Conservation (phyloP, 2,329 filamentous ascomycete species). For the Aulographum hederae region DNA sequence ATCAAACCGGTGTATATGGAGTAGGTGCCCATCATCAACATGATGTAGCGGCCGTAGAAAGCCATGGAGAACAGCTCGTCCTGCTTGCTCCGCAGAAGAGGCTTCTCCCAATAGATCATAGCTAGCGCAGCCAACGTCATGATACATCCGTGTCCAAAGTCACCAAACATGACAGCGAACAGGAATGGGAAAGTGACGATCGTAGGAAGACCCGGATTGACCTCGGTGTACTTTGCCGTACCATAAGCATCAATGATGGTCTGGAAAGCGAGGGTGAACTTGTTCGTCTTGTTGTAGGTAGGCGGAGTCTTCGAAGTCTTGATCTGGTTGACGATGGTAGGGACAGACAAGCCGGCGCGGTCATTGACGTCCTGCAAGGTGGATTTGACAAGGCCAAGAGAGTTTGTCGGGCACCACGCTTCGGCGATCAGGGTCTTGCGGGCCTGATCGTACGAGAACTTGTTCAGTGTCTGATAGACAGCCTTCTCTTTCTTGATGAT, state of each 20-base stretch:
- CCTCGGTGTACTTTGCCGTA: conserved; percentile 90
- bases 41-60: conserved; percentile 97
- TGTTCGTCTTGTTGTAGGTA: conserved; percentile 95
- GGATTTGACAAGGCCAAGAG: conserved; percentile 72
- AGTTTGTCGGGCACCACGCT: conserved; percentile 91
- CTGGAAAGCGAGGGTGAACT: conserved; percentile 95
- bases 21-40: conserved; percentile 93
- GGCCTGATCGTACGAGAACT: conserved; percentile 90
- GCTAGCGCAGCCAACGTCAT: conserved; percentile 69
- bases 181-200: conserved; percentile 98
- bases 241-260: conserved; percentile 98
- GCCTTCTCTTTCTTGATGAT: conserved; percentile 97
- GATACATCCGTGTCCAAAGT: conserved; percentile 82
- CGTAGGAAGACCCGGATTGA: conserved; percentile 88
- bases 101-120: conserved; percentile 96
- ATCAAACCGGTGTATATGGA: conserved; percentile 94
- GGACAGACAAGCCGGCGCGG: conserved; percentile 84
- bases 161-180: conserved; percentile 99
- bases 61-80: conserved; percentile 97
- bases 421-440: conserved; percentile 94
- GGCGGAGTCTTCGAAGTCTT: conserved; percentile 93
- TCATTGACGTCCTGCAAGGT: conserved; percentile 95
- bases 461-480: conserved; percentile 86
- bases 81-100: conserved; percentile 65
- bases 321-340: conserved; percentile 97